Percentiles rank a stretch among this genome's conserved stretches.
Evolutionary conservation across 257 asterid species (phyloP).

Genomic region (Linderniella brevidens): DNA sequence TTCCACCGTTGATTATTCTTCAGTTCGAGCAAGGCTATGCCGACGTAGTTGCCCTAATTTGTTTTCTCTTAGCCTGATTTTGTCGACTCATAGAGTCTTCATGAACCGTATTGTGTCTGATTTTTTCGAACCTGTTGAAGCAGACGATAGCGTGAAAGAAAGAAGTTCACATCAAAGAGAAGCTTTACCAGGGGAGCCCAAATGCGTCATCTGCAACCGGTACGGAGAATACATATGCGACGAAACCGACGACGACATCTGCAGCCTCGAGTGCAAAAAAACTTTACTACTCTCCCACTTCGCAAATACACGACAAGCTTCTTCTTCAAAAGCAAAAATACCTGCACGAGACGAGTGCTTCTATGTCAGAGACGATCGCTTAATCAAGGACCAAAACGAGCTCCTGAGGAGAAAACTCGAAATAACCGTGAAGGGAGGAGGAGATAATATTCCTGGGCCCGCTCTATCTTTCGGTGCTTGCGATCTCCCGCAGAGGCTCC

Average conservation of each 20-base stretch:
- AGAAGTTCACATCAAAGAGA: slow-evolving; percentile 81
- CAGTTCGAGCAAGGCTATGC: no score
- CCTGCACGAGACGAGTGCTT: slow-evolving; percentile 62
- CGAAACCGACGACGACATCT: slow-evolving; percentile 75
- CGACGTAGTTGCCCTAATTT: no score
- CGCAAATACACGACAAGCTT: slow-evolving; percentile 16
- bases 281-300: slow-evolving; percentile 33
- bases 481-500: slow-evolving; percentile 56
- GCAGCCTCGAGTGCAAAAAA: slow-evolving; percentile 74
- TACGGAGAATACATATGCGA: slow-evolving; percentile 92
- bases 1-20: no score
- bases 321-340: slow-evolving; percentile 19
- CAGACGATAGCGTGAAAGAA: slow-evolving; percentile 48
- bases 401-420: slow-evolving; percentile 45
- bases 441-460: slow-evolving; percentile 31
- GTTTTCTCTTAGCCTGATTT: no score
- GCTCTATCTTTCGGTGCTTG: slow-evolving; percentile 61
- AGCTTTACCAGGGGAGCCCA: slow-evolving; percentile 67
- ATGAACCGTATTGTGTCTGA: no score
- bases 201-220: slow-evolving; percentile 63
- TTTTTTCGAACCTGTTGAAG: slow-evolving; percentile 3
- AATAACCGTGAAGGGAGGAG: slow-evolving; percentile 46
- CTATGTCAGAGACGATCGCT: slow-evolving; percentile 44
- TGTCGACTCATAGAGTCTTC: no score
- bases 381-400: slow-evolving; percentile 25